A percentile compares a stretch with the other conserved stretches of the same genome.
Evolutionary conservation across 768 basidiomycete genomes (phyloP).

Genomic region (Coprinellus aureogranulatus): DNA sequence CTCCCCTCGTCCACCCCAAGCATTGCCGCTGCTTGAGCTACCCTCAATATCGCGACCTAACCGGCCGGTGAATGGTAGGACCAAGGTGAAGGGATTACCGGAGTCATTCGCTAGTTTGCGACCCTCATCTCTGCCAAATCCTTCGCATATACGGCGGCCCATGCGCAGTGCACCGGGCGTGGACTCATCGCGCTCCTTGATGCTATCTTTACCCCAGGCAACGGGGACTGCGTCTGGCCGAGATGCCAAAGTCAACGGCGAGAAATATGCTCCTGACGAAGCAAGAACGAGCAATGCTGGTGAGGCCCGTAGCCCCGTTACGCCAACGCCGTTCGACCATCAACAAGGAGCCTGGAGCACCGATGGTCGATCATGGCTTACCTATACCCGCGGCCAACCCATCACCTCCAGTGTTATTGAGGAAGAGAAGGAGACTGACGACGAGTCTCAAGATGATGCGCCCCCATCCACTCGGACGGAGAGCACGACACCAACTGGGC

Average conservation of each 20-base stretch:
- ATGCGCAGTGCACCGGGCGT: constrained; percentile 37
- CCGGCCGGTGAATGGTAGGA: constrained; percentile 27
- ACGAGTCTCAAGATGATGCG: constrained; percentile 12
- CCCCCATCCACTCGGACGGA: not conserved
- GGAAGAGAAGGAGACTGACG: constrained; percentile 32
- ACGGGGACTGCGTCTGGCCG: constrained; percentile 12
- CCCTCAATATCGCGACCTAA: constrained; percentile 30
- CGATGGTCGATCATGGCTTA: constrained; percentile 61
- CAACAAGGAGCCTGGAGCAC: constrained; percentile 61
- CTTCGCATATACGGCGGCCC: constrained; percentile 52
- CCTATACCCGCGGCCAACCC: constrained; percentile 45
- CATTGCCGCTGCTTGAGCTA: constrained; percentile 44
- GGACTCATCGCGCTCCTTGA: constrained; percentile 33
- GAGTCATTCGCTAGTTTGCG: constrained; percentile 60
- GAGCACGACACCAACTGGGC: not conserved
- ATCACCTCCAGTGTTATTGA: constrained; percentile 20
- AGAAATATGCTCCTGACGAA: not conserved
- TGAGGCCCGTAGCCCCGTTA: constrained; percentile 61
- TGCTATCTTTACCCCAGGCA: constrained; percentile 29
- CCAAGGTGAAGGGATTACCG: constrained; percentile 42
- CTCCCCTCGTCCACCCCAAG: constrained; percentile 25
- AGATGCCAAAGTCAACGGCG: constrained; percentile 17
- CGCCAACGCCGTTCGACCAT: constrained; percentile 68
- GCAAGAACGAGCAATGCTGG: constrained; percentile 33
- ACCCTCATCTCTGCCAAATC: constrained; percentile 66